Conservation (phyloP, 768 basidiomycete species). For the Termitomyces sp. region DNA sequence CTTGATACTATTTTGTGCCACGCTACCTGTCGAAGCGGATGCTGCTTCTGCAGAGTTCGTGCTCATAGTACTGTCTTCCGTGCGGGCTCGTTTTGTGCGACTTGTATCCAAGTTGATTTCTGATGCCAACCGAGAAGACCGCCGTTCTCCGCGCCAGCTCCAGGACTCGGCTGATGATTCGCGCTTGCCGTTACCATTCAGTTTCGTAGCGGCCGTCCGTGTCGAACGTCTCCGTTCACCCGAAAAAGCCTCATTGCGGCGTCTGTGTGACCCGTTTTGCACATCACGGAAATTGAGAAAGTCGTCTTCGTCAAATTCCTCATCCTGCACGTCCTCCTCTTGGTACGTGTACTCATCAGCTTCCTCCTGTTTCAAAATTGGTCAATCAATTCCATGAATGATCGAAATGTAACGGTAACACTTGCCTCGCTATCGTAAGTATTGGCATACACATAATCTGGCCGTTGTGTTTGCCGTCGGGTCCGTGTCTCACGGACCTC, state of each 20-base stretch:
- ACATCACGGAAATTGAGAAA: slow-evolving; percentile 37
- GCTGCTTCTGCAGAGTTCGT: slow-evolving; percentile 42
- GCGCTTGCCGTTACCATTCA: slow-evolving; percentile 51
- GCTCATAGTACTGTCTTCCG: slow-evolving; percentile 66
- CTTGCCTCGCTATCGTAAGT: slow-evolving; percentile 62
- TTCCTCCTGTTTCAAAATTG: slow-evolving; percentile 45
- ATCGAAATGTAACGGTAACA: slow-evolving; percentile 13
- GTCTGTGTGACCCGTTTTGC: slow-evolving; percentile 36
- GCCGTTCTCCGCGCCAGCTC: slow-evolving; percentile 71
- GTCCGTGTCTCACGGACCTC: slow-evolving; percentile 80
- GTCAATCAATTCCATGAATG: slow-evolving; percentile 17
- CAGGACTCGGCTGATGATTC: slow-evolving; percentile 46
- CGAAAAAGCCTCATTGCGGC: slow-evolving; percentile 24
- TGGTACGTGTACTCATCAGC: slow-evolving; percentile 62
- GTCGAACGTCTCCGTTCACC: slow-evolving; percentile 47
- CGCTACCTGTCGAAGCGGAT: slow-evolving; percentile 22
- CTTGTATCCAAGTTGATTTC: slow-evolving; percentile 48
- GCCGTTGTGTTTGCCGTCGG: slow-evolving; percentile 62
- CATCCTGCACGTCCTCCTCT: slow-evolving; percentile 63
- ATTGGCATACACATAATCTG: slow-evolving; percentile 78
- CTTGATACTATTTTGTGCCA: slow-evolving; percentile 30
- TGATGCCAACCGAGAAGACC: slow-evolving; percentile 61
- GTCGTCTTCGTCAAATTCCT: slow-evolving; percentile 54
- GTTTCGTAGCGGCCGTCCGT: slow-evolving; percentile 35
- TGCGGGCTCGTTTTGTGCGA: slow-evolving; percentile 67